Evolutionary conservation across 2,329 filamentous ascomycete species (phyloP).

Genomic region (Aspergillus fructus): DNA sequence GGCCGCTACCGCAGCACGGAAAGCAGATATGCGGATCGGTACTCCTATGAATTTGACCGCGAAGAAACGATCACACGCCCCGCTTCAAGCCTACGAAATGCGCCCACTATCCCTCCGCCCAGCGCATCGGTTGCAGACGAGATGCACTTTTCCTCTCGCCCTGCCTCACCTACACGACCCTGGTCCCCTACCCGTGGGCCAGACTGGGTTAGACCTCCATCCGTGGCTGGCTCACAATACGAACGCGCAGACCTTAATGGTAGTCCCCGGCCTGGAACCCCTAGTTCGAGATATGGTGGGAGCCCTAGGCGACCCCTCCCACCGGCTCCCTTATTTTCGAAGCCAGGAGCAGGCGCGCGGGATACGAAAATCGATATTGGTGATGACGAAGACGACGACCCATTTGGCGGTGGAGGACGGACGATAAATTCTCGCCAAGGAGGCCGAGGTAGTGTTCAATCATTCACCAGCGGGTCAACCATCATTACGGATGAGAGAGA

Average conservation of each 20-base stretch:
- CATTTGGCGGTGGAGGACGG: conserved; percentile 59
- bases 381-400: conserved; percentile 61
- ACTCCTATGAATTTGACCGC: conserved; percentile 18
- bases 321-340: conserved; percentile 79
- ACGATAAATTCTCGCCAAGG: conserved; percentile 53
- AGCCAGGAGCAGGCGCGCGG: conserved; percentile 39
- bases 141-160: conserved; percentile 39
- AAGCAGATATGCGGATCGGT: conserved; percentile 12
- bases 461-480: conserved; percentile 62
- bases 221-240: conserved; percentile 64
- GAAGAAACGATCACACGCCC: conserved; percentile 37
- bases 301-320: conserved; percentile 85
- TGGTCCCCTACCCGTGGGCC: conserved; percentile 55
- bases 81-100: conserved; percentile 42
- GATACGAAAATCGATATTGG: conserved; percentile 49
- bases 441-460: conserved; percentile 57
- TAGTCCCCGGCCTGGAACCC: conserved; percentile 83
- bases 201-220: conserved; percentile 70
- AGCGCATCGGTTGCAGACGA: conserved; percentile 33
- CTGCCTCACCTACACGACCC: conserved; percentile 47
- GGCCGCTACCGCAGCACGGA: conserved; percentile 13
- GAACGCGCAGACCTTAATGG: conserved; percentile 89
- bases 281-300: conserved; percentile 82
- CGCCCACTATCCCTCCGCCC: conserved; percentile 43
- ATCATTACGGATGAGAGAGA: conserved; percentile 55